A percentile compares a stretch with the other conserved stretches of the same genome.
Conservation (phyloP, 225 moss, liverwort and hornwort species). For the Polytrichum commune region DNA sequence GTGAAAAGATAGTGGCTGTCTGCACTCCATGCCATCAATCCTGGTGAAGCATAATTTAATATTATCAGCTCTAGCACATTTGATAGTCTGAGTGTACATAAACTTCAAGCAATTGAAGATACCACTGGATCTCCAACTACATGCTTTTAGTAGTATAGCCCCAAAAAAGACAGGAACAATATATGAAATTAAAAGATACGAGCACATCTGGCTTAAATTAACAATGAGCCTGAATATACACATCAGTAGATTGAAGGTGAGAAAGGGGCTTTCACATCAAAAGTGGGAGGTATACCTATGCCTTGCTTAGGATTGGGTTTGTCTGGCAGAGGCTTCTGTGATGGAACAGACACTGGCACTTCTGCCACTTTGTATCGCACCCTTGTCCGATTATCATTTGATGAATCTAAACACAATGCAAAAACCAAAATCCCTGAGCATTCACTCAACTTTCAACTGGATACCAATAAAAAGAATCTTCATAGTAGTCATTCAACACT, state of each 20-base stretch:
- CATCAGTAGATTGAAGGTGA: too few species aligned
- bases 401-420: slow-evolving; percentile 17
- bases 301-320: slow-evolving; percentile 95
- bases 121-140: too few species aligned
- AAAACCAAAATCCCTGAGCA: background rate
- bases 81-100: too few species aligned
- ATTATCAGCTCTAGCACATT: too few species aligned
- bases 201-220: too few species aligned
- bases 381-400: slow-evolving; percentile 51
- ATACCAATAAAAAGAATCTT: background rate
- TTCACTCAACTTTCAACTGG: background rate
- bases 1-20: slow-evolving; percentile 78
- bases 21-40: slow-evolving; percentile 80
- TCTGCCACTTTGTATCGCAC: slow-evolving; percentile 80
- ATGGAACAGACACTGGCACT: slow-evolving; percentile 62
- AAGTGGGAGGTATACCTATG: slow-evolving; percentile 45
- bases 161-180: too few species aligned
- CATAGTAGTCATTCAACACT: background rate
- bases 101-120: too few species aligned
- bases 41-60: slow-evolving; percentile 22
- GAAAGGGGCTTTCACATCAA: background rate
- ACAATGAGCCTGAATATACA: too few species aligned
- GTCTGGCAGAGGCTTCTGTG: slow-evolving; percentile 75
- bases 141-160: too few species aligned
- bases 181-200: too few species aligned